phyloP scores from a whole-genome alignment of 2,329 filamentous ascomycete species.

The Sclerotinia sclerotiorum region DNA sequence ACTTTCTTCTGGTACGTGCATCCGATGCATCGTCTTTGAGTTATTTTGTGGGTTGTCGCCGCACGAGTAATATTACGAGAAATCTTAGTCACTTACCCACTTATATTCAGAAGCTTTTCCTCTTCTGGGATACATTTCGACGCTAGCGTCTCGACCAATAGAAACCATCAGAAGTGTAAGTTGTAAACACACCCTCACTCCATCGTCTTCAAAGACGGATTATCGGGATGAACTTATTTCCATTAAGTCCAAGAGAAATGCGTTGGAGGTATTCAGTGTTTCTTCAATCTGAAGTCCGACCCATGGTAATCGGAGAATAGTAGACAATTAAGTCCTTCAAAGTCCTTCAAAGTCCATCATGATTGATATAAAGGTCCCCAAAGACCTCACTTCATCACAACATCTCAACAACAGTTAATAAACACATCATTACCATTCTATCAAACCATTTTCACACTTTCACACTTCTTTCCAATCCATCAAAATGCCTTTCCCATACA shows the following conservation, averaged over 20 bases:
- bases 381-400: not conserved
- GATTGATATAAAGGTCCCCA: not conserved
- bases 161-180: not conserved
- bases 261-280: not conserved
- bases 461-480: not conserved
- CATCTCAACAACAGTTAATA: not conserved
- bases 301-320: not conserved
- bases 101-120: not conserved
- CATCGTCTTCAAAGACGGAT: not conserved
- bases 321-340: not conserved
- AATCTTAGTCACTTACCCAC: not conserved
- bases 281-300: not conserved
- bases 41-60: too few relatives aligned
- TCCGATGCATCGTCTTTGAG: too few relatives aligned
- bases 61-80: too few relatives aligned
- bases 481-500: conserved; percentile 54
- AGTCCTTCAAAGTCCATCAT: not conserved
- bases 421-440: not conserved
- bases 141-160: not conserved
- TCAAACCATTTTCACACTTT: too few relatives aligned
- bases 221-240: not conserved
- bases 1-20: too few relatives aligned
- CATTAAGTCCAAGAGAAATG: not conserved
- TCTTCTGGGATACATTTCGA: conserved; percentile 9
- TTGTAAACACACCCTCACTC: too few relatives aligned